Conservation (phyloP, 177 flowering plant species). For the Vitis hybrid region DNA sequence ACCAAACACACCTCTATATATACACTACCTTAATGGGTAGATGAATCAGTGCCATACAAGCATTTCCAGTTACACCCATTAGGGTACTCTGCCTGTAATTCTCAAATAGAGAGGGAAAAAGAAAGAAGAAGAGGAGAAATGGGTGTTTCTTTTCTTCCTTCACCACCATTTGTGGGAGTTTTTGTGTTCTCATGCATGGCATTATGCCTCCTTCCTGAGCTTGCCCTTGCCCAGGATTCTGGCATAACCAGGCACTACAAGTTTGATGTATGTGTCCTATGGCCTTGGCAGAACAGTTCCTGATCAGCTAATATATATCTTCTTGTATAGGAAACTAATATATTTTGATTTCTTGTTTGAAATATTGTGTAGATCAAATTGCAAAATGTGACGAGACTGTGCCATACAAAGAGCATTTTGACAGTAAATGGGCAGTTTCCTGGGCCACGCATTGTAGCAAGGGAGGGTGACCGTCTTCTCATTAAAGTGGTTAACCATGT, state of each 20-base stretch:
- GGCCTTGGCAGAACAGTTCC: no score
- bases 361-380: constrained; percentile 14
- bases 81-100: not conserved
- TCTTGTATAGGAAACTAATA: no score
- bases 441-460: constrained; percentile 31
- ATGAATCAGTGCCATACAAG: not conserved
- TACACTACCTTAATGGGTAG: not conserved
- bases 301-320: no score
- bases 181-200: constrained; percentile 9
- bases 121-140: constrained; percentile 1
- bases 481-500: constrained; percentile 33
- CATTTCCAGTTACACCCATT: not conserved
- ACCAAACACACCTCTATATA: constrained; percentile 14
- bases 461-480: constrained; percentile 35
- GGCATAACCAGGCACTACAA: constrained; percentile 31
- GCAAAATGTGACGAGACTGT: constrained; percentile 31
- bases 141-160: constrained; percentile 16
- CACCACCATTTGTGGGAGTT: constrained; percentile 10
- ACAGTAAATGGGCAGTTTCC: constrained; percentile 36
- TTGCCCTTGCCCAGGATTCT: constrained; percentile 9
- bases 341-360: not conserved
- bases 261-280: constrained; percentile 22
- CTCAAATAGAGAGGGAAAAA: not conserved
- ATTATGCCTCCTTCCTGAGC: constrained; percentile 14
- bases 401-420: constrained; percentile 33